These are phyloP conservation scores for Bruguiera hainesii DNA, from an alignment of 441 rosid species.

Conservation along the genomic window DNA sequence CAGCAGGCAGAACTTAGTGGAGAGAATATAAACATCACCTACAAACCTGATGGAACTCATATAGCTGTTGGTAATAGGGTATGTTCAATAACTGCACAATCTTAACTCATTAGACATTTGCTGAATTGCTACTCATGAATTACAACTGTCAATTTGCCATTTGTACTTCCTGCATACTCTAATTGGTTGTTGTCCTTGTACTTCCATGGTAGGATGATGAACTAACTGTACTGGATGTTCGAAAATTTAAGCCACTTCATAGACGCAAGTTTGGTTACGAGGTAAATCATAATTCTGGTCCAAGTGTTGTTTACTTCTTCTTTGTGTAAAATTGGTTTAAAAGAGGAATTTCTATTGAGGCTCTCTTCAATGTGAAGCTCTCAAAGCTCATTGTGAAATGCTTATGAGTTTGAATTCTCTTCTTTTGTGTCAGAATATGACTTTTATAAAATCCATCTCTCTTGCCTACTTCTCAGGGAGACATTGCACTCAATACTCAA, in stretches of 20 bases:
- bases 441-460: background rate
- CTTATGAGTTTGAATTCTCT: background rate
- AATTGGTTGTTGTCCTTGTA: slow-evolving; percentile 5
- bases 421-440: too few species aligned
- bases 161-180: slow-evolving; percentile 1
- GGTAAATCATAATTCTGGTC: slow-evolving; percentile 40
- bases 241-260: slow-evolving; percentile 89
- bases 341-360: background rate
- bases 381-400: background rate
- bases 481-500: background rate
- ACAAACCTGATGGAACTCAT: slow-evolving; percentile 90
- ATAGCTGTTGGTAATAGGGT: slow-evolving; percentile 97
- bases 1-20: slow-evolving; percentile 96
- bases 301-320: background rate
- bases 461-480: background rate
- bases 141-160: background rate
- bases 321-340: background rate
- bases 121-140: background rate
- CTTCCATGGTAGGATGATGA: slow-evolving; percentile 71
- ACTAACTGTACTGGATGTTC: slow-evolving; percentile 89
- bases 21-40: slow-evolving; percentile 95
- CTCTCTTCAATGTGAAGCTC: background rate
- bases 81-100: slow-evolving; percentile 8
- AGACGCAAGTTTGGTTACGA: slow-evolving; percentile 85
- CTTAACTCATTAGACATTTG: slow-evolving; percentile 1